A percentile compares a stretch with the other conserved stretches of the same genome.
These are phyloP conservation scores for Amorphotheca resinae DNA, from an alignment of 495 filamentous ascomycete species.

Conservation along the genomic window DNA sequence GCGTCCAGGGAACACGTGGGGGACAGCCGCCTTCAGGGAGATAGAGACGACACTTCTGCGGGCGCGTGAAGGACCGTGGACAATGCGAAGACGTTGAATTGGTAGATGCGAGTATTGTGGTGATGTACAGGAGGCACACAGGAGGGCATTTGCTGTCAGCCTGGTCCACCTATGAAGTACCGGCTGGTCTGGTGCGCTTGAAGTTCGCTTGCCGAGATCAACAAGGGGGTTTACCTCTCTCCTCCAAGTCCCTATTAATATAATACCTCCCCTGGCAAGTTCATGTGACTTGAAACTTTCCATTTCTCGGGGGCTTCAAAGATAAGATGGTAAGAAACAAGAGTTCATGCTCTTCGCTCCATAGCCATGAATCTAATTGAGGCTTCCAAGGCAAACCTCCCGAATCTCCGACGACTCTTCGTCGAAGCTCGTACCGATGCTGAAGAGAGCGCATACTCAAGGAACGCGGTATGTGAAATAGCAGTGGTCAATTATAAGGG, in stretches of 20 bases:
- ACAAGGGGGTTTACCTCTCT: neutral
- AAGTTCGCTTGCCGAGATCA: neutral
- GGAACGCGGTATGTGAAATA: conserved; percentile 77
- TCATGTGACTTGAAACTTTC: conserved; percentile 12
- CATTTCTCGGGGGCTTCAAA: neutral
- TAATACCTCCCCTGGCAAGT: conserved; percentile 1
- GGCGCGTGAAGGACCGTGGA: neutral
- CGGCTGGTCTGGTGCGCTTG: neutral
- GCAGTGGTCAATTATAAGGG: neutral
- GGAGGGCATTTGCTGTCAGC: neutral
- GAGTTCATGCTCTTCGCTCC: neutral
- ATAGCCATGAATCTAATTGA: conserved; percentile 11
- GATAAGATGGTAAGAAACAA: conserved; percentile 10
- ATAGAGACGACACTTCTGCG: neutral
- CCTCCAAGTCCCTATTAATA: neutral
- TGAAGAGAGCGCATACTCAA: conserved; percentile 88
- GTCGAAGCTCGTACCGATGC: conserved; percentile 88
- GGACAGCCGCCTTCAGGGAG: neutral
- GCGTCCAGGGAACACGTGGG: neutral
- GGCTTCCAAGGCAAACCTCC: conserved; percentile 59
- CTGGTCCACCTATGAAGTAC: neutral
- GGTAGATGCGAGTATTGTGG: neutral
- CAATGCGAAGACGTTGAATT: neutral
- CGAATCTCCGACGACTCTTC: conserved; percentile 90
- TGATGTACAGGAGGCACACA: no score